Evolutionary conservation across 768 basidiomycete species (phyloP).

Genomic region (Lyophyllum decastes): DNA sequence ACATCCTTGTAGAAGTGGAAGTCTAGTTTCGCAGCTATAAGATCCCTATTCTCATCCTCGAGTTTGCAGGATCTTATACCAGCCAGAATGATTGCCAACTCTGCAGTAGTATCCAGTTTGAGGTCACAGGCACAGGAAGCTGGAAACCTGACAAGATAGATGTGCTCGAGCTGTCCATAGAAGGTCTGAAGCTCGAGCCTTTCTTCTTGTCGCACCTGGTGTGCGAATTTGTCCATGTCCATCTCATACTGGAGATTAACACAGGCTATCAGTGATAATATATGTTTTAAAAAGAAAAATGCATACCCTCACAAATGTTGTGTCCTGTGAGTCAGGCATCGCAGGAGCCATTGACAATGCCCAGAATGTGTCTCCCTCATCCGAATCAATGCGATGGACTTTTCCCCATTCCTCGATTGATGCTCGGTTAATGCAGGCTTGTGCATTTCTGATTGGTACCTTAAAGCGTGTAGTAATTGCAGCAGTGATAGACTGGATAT

Average conservation of each 20-base stretch:
- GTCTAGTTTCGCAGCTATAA: conserved; percentile 10
- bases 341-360: conserved; percentile 9
- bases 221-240: background rate
- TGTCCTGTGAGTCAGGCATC: conserved; percentile 28
- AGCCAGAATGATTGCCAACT: conserved; percentile 22
- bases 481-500: no score
- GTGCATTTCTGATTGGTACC: background rate
- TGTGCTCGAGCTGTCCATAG: background rate
- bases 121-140: background rate
- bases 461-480: conserved; percentile 6
- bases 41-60: background rate
- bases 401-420: conserved; percentile 28
- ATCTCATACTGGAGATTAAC: conserved; percentile 2
- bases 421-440: conserved; percentile 5
- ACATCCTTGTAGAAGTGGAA: conserved; percentile 19
- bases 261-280: no score
- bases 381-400: conserved; percentile 25
- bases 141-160: conserved; percentile 1
- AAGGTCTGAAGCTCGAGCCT: background rate
- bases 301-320: conserved; percentile 34
- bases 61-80: conserved; percentile 22
- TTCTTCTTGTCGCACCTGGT: background rate
- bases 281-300: no score
- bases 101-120: background rate
- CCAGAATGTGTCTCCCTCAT: conserved; percentile 31